Evolutionary conservation across 73 alveolate species (phyloP).

Genomic region (Paramecium pentaurelia): DNA sequence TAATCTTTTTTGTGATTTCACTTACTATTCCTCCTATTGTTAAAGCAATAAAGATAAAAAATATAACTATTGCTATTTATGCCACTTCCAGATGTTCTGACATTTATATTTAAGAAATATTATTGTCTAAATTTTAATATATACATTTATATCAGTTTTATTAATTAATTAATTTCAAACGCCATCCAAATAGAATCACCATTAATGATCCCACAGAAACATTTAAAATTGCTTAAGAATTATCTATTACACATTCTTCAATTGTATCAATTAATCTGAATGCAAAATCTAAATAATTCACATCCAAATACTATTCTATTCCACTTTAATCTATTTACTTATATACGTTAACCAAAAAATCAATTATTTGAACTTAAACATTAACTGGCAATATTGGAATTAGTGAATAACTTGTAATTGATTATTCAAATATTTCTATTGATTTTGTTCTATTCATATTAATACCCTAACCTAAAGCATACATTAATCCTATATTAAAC

Average conservation of each 20-base stretch:
- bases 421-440: background rate
- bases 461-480: background rate
- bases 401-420: background rate
- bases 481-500: background rate
- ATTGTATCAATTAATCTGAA: background rate
- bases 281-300: background rate
- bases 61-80: slow-evolving; percentile 38
- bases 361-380: background rate
- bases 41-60: slow-evolving; percentile 34
- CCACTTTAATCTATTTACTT: background rate
- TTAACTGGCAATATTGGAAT: background rate
- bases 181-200: background rate
- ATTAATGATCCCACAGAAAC: background rate
- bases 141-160: background rate
- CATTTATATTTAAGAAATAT: background rate
- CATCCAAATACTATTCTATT: background rate
- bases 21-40: slow-evolving; percentile 51
- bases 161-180: background rate
- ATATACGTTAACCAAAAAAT: background rate
- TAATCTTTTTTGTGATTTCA: slow-evolving; percentile 46
- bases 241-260: background rate
- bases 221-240: background rate
- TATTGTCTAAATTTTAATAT: background rate
- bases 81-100: slow-evolving; percentile 35
- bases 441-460: background rate